phyloP scores from a whole-genome alignment of 2,329 filamentous ascomycete genomes.

The Penicillium digitatum region DNA sequence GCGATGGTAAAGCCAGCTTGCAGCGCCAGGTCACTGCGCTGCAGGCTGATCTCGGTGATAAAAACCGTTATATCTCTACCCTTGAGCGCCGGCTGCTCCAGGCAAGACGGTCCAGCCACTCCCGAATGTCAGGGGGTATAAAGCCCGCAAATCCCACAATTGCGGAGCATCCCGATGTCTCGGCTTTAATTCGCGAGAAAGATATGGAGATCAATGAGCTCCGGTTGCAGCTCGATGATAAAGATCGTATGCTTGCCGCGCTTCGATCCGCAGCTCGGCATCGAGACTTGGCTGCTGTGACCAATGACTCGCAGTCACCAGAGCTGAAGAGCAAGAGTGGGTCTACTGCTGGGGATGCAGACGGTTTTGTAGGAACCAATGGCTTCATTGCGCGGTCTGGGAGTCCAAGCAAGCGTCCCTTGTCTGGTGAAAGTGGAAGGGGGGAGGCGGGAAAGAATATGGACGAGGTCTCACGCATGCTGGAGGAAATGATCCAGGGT shows the following conservation, averaged over 20 bases:
- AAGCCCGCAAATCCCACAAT: conserved; percentile 61
- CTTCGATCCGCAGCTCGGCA: conserved; percentile 81
- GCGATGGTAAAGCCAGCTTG: conserved; percentile 77
- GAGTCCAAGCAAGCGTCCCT: conserved; percentile 32
- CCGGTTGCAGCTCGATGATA: conserved; percentile 85
- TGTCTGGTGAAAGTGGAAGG: conserved; percentile 31
- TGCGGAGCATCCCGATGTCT: conserved; percentile 74
- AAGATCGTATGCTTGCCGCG: conserved; percentile 87
- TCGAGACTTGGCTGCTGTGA: conserved; percentile 70
- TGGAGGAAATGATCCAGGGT: conserved; percentile 95
- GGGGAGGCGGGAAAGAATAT: conserved; percentile 59
- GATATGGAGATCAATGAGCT: conserved; percentile 90
- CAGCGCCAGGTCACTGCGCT: conserved; percentile 84
- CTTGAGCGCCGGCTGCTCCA: conserved; percentile 89
- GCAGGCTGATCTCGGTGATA: conserved; percentile 91
- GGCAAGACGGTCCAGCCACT: conserved; percentile 83
- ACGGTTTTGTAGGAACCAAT: conserved; percentile 14
- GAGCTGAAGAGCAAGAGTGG: conserved; percentile 30
- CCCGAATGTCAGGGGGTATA: conserved; percentile 71
- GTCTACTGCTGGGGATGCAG: conserved; percentile 31
- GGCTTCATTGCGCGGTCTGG: conserved; percentile 21
- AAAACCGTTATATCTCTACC: conserved; percentile 92
- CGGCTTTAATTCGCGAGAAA: conserved; percentile 74
- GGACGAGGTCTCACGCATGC: conserved; percentile 87
- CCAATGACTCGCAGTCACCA: conserved; percentile 33